Evolutionary conservation across 768 basidiomycete species (phyloP).

Genomic region (Serendipita sp.): DNA sequence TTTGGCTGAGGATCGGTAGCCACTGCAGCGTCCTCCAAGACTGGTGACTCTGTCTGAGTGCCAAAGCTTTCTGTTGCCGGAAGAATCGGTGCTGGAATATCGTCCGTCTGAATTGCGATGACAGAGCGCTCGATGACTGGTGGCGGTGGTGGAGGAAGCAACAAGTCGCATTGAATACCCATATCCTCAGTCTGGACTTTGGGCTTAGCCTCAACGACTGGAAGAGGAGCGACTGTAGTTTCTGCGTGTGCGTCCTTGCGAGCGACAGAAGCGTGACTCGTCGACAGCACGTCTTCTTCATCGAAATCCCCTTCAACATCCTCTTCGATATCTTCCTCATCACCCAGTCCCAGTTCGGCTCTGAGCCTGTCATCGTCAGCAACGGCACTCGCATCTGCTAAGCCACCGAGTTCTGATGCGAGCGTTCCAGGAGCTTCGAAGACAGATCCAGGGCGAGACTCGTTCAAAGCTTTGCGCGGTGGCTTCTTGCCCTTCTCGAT

Average conservation of each 20-base stretch:
- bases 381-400: conserved; percentile 13
- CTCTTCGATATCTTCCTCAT: conserved; percentile 16
- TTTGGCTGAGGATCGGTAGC: conserved; percentile 16
- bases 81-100: conserved; percentile 17
- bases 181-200: conserved; percentile 20
- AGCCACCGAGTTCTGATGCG: conserved; percentile 39
- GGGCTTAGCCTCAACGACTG: conserved; percentile 9
- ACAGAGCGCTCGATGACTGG: conserved; percentile 19
- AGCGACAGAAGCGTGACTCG: neutral
- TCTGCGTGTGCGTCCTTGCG: conserved; percentile 40
- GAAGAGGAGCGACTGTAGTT: conserved; percentile 5
- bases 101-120: conserved; percentile 35
- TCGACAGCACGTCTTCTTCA: conserved; percentile 8
- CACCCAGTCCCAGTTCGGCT: conserved; percentile 15
- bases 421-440: conserved; percentile 59
- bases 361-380: conserved; percentile 13
- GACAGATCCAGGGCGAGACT: conserved; percentile 51
- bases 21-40: conserved; percentile 11
- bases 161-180: conserved; percentile 27
- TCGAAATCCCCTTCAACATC: conserved; percentile 15
- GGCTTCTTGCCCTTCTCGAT: conserved; percentile 13
- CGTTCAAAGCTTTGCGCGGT: conserved; percentile 24
- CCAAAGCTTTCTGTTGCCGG: conserved; percentile 18
- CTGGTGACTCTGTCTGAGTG: conserved; percentile 27
- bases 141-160: conserved; percentile 12